Evolutionary conservation across 345 rosid genomes (phyloP).

Genomic region (Corchorus olitorius): DNA sequence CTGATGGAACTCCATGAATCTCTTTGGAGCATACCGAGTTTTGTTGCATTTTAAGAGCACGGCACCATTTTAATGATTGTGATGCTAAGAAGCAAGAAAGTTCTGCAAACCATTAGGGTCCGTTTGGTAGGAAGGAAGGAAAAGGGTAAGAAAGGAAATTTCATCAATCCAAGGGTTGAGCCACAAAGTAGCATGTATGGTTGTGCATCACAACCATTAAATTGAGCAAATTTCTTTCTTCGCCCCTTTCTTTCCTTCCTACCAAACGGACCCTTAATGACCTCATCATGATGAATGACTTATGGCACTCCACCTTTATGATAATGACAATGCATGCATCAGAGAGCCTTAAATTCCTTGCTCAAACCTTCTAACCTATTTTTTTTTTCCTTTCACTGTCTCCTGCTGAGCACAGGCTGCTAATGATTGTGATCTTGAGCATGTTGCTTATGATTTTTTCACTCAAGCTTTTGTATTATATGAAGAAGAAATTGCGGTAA

Average conservation of each 20-base stretch:
- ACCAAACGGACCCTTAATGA: too few species aligned
- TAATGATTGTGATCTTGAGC: conserved; percentile 74
- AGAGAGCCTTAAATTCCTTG: not conserved
- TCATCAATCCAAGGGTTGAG: too few species aligned
- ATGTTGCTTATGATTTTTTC: conserved; percentile 81
- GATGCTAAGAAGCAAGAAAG: not conserved
- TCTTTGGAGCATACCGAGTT: not conserved
- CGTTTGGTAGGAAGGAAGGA: too few species aligned
- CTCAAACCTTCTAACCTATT: conserved; percentile 13
- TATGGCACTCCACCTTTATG: not conserved
- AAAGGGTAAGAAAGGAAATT: too few species aligned
- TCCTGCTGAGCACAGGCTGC: conserved; percentile 60
- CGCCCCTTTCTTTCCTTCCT: too few species aligned
- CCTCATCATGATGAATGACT: not conserved
- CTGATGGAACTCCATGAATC: not conserved
- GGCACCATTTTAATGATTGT: not conserved
- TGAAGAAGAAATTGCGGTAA: conserved; percentile 90
- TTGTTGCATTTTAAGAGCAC: not conserved
- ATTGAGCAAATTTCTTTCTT: too few species aligned
- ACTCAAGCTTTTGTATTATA: conserved; percentile 81
- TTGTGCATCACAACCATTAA: too few species aligned
- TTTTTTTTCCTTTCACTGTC: conserved; percentile 19
- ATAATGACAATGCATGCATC: not conserved
- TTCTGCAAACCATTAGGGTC: not conserved
- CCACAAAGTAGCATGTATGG: too few species aligned